These are phyloP conservation scores for Citrus glauca DNA, from an alignment of 345 rosid species.

Conservation along the genomic window DNA sequence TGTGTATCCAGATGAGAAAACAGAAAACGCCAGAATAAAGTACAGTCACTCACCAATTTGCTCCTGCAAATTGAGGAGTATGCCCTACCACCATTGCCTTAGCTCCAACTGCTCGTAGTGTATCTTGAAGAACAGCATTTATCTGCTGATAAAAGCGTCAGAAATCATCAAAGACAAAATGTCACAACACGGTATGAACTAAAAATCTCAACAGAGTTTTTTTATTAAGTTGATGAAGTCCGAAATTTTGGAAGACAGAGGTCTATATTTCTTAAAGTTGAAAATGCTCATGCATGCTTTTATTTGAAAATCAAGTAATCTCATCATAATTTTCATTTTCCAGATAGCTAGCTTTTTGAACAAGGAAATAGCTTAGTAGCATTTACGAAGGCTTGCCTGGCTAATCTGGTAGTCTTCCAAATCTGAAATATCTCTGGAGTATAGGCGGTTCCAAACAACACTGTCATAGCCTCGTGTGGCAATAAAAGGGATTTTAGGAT, in stretches of 20 bases:
- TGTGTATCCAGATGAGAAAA: neutral
- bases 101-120: slow-evolving; percentile 66
- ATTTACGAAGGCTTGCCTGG: slow-evolving; percentile 47
- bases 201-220: neutral
- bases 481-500: slow-evolving; percentile 58
- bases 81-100: slow-evolving; percentile 97
- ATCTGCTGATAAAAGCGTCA: slow-evolving; percentile 37
- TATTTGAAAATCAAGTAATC: neutral
- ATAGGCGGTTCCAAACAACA: slow-evolving; percentile 88
- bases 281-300: neutral
- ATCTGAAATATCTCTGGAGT: slow-evolving; percentile 67
- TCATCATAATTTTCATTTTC: neutral
- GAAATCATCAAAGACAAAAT: neutral
- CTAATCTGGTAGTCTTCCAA: slow-evolving; percentile 51
- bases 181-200: neutral
- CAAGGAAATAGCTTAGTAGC: neutral
- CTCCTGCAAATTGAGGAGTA: slow-evolving; percentile 81
- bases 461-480: slow-evolving; percentile 82
- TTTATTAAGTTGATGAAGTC: neutral
- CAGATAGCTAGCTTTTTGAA: neutral
- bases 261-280: neutral
- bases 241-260: neutral
- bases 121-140: slow-evolving; percentile 52
- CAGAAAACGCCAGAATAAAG: neutral
- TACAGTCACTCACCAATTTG: slow-evolving; percentile 58